Evolutionary conservation across 768 basidiomycete genomes (phyloP), one percentile per base, ranked within the genome.

Genomic region (Tylopilus rubrobrunneus): DNA sequence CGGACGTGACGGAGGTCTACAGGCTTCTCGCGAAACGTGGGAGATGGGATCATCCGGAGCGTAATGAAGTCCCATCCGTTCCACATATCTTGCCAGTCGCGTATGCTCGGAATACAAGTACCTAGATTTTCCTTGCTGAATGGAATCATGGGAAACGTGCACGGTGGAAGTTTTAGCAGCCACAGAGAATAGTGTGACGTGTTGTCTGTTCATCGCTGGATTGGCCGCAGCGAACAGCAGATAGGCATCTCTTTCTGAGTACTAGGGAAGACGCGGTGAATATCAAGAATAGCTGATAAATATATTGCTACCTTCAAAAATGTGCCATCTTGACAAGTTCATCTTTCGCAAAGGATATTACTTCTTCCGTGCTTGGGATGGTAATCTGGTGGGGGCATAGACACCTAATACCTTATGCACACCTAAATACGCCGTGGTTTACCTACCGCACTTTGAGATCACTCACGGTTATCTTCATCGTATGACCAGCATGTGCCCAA

Each of bases 1-100:
- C 93, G 96, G 52, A 96, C 92, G 69, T 98, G 95, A 28, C 97
- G 80, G 43, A 98, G 74, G 64, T 97, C 86, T 56, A 98, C 98
- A 3, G 96, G 95, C 67, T 91, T 96, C 66, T 89, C 76, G 67
- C 85, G 85, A 25, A 96, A 76, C 87, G 98, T 89, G 28, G 84
- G 80, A n/a, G 79, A 74, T 0, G 93, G 87, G 50, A 98, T 92
- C 93, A 98, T 96, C 45, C 78, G 78, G 53, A 82, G 75, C 12
- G 89, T 91, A 46, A 95, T 75, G 44, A 78, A 83, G 67, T 98
- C 93, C 96, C 95, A 99, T 3, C 81, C 79, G 2, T 82, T 79
- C 95, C 96, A 98, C 49, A 96, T 70, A 37, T 78, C 75, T 48
- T 81, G 70, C 92, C 95, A 99, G 45, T 98, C 92, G 39, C 76